A percentile compares a stretch with the other conserved stretches of the same genome.
These are phyloP conservation scores for Colletotrichum falcatum DNA, from an alignment of 2,329 filamentous ascomycete species.

Conservation along the genomic window DNA sequence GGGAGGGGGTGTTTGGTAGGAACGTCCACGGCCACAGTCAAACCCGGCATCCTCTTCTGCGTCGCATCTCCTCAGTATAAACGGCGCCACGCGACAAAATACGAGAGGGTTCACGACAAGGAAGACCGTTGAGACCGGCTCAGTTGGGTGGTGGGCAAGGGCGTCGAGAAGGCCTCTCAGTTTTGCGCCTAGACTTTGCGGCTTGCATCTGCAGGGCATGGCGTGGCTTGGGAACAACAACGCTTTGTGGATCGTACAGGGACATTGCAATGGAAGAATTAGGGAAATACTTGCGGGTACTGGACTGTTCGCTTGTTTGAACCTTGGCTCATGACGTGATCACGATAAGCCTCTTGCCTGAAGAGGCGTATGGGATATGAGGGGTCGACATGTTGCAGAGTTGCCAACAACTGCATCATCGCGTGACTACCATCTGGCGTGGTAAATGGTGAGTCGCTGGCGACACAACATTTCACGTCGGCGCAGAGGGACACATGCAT, in stretches of 20 bases:
- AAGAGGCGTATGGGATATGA: not conserved
- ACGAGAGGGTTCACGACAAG: not conserved
- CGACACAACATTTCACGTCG: slow-evolving; percentile 5
- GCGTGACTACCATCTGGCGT: slow-evolving; percentile 2
- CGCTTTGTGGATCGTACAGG: not conserved
- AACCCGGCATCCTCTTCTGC: not conserved
- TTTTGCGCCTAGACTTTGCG: slow-evolving; percentile 1
- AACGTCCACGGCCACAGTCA: not conserved
- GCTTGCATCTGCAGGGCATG: slow-evolving; percentile 8
- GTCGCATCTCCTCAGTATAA: not conserved
- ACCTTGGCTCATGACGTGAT: slow-evolving; percentile 5
- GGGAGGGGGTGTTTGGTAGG: not conserved
- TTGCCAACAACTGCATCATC: slow-evolving; percentile 9
- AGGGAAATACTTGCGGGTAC: not conserved
- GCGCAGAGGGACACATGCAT: slow-evolving; percentile 1
- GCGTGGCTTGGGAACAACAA: not conserved
- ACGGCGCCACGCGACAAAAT: not conserved
- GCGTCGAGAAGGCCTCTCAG: slow-evolving; percentile 2
- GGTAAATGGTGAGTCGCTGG: not conserved
- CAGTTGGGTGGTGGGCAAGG: not conserved
- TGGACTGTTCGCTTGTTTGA: slow-evolving; percentile 12
- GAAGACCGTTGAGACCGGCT: not conserved
- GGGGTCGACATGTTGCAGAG: not conserved
- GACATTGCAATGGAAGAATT: slow-evolving; percentile 3
- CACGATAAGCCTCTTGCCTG: slow-evolving; percentile 1